Percentiles rank a stretch among this genome's conserved stretches.
phyloP scores from a whole-genome alignment of 1,284 basidiomycete species.

The Cryptococcus floricola region DNA sequence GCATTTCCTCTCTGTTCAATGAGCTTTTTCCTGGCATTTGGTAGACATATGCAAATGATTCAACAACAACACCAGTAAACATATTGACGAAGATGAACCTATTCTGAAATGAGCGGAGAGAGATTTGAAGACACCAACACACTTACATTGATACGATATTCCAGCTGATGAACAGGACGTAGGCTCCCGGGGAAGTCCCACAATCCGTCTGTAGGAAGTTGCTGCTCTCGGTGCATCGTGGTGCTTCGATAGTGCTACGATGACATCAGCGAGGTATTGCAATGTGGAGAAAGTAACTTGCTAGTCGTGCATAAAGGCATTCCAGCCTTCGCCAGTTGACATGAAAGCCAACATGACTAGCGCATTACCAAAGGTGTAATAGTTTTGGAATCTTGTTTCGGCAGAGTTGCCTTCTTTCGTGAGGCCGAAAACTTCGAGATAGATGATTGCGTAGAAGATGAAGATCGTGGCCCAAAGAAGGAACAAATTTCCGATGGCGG shows the following conservation, averaged over 20 bases:
- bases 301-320: constrained; percentile 93
- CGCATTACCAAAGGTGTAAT: constrained; percentile 71
- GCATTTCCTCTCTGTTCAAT: constrained; percentile 84
- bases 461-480: constrained; percentile 89
- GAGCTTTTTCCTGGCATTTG: constrained; percentile 74
- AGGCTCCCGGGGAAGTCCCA: constrained; percentile 81
- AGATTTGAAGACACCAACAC: neutral
- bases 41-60: constrained; percentile 95
- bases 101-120: neutral
- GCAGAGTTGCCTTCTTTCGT: constrained; percentile 73
- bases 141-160: constrained; percentile 89
- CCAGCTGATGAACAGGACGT: constrained; percentile 89
- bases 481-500: constrained; percentile 80
- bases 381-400: constrained; percentile 74
- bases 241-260: constrained; percentile 66
- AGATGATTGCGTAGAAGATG: constrained; percentile 86
- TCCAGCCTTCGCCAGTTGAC: constrained; percentile 76
- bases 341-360: constrained; percentile 73
- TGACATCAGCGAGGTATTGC: neutral
- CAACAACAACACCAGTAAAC: constrained; percentile 93
- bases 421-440: constrained; percentile 87
- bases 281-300: constrained; percentile 48
- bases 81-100: constrained; percentile 94
- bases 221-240: constrained; percentile 66
- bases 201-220: constrained; percentile 78